Percentiles rank a stretch among this genome's conserved stretches.
These are phyloP conservation scores for Venturia asperata DNA, from an alignment of 2,329 filamentous ascomycete genomes.

Conservation along the genomic window DNA sequence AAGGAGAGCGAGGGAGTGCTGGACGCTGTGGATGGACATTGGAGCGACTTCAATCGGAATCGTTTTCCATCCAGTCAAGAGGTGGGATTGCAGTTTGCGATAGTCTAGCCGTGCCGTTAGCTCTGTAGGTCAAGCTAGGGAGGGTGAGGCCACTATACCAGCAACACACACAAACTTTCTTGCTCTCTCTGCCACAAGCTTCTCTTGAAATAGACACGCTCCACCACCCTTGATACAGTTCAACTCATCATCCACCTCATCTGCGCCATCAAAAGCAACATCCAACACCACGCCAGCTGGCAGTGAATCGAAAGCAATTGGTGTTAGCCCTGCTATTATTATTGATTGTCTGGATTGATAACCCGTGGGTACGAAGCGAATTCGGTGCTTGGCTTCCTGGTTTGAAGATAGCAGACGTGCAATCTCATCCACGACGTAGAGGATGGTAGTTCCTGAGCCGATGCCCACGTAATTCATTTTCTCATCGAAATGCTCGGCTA, in stretches of 20 bases:
- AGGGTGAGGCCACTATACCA: slow-evolving; percentile 43
- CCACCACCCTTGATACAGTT: slow-evolving; percentile 98
- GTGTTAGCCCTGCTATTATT: slow-evolving; percentile 64
- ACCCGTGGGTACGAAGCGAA: slow-evolving; percentile 87
- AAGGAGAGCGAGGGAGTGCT: slow-evolving; percentile 62
- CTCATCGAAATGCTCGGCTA: slow-evolving; percentile 57
- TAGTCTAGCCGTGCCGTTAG: slow-evolving; percentile 55
- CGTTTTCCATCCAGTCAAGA: slow-evolving; percentile 68
- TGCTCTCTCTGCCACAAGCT: slow-evolving; percentile 79
- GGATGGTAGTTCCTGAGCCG: slow-evolving; percentile 72
- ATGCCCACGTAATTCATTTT: slow-evolving; percentile 64
- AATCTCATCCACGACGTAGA: slow-evolving; percentile 81
- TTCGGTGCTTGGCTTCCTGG: slow-evolving; percentile 36
- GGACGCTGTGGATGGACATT: slow-evolving; percentile 69
- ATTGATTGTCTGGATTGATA: slow-evolving; percentile 87
- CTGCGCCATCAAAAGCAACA: slow-evolving; percentile 91
- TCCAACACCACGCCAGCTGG: slow-evolving; percentile 62
- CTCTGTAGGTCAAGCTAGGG: neutral
- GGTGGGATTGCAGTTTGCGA: slow-evolving; percentile 72
- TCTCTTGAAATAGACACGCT: slow-evolving; percentile 96
- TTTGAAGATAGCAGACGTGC: slow-evolving; percentile 43
- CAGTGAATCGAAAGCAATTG: slow-evolving; percentile 71
- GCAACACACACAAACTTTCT: slow-evolving; percentile 84
- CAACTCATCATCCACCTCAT: slow-evolving; percentile 89
- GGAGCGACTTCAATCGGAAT: slow-evolving; percentile 94